Evolutionary conservation across 768 basidiomycete species (phyloP).

Genomic region (Boletus rex-veris): DNA sequence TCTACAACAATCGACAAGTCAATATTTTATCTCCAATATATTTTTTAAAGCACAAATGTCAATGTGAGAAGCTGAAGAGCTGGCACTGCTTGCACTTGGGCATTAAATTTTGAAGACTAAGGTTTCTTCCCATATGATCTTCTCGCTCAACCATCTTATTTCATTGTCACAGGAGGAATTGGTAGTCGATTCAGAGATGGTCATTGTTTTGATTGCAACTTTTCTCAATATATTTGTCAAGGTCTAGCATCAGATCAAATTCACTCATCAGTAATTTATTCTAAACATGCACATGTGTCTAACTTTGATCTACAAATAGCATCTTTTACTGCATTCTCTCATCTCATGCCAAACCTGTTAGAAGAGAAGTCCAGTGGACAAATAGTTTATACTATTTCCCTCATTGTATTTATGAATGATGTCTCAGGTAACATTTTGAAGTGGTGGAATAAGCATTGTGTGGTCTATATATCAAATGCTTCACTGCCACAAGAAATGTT

Average conservation of each 20-base stretch:
- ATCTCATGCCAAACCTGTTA: constrained; percentile 23
- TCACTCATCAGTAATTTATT: too few species aligned
- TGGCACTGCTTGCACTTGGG: background rate
- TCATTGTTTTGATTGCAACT: constrained; percentile 1
- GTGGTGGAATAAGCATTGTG: constrained; percentile 38
- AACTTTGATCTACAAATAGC: background rate
- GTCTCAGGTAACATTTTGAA: constrained; percentile 35
- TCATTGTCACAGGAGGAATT: constrained; percentile 2
- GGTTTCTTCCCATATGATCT: background rate
- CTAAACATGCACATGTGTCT: too few species aligned
- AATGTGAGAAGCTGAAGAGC: background rate
- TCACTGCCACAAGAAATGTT: constrained; percentile 27
- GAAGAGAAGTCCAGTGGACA: constrained; percentile 13
- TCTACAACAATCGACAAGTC: background rate
- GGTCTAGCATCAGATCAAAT: background rate
- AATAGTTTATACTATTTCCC: constrained; percentile 20
- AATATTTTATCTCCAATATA: constrained; percentile 14
- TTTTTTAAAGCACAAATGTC: constrained; percentile 10
- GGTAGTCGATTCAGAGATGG: background rate
- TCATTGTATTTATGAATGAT: constrained; percentile 36
- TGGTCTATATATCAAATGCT: constrained; percentile 33
- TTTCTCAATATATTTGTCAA: constrained; percentile 13
- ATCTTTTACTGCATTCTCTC: background rate
- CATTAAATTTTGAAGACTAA: constrained; percentile 2
- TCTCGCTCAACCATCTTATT: too few species aligned